Evolutionary conservation across 192 early-diverging fungal genomes (phyloP).

Genomic region (Umbelopsis vinacea): DNA sequence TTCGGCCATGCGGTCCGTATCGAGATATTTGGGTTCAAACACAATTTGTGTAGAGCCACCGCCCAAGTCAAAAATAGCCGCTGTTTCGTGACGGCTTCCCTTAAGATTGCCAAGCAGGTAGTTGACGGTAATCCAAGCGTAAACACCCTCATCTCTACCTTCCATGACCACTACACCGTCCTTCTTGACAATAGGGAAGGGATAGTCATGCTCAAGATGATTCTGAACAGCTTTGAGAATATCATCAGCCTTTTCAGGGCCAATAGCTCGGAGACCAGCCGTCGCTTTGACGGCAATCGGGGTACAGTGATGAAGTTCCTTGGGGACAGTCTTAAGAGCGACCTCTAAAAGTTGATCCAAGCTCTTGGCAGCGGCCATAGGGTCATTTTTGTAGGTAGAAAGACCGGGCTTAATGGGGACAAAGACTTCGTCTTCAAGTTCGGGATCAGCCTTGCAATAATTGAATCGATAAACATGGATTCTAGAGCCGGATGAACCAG

Average conservation of each 20-base stretch:
- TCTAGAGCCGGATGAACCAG: slow-evolving; percentile 87
- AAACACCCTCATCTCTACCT: slow-evolving; percentile 91
- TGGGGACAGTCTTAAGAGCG: slow-evolving; percentile 68
- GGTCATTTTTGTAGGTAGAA: slow-evolving; percentile 66
- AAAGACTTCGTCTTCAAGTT: slow-evolving; percentile 74
- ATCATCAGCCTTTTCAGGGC: slow-evolving; percentile 62
- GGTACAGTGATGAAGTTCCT: slow-evolving; percentile 64
- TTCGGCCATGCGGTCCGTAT: slow-evolving; percentile 40
- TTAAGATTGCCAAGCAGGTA: slow-evolving; percentile 73
- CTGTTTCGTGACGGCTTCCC: slow-evolving; percentile 49
- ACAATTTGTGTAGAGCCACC: slow-evolving; percentile 92
- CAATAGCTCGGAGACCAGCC: slow-evolving; percentile 78
- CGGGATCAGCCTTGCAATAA: slow-evolving; percentile 70
- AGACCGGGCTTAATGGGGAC: slow-evolving; percentile 78
- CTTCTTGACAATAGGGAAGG: slow-evolving; percentile 65
- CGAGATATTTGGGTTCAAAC: slow-evolving; percentile 68
- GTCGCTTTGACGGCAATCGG: slow-evolving; percentile 88
- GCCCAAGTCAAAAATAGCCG: slow-evolving; percentile 89
- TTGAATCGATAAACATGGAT: slow-evolving; percentile 91
- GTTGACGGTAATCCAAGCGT: slow-evolving; percentile 91
- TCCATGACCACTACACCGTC: slow-evolving; percentile 82
- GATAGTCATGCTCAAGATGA: slow-evolving; percentile 64
- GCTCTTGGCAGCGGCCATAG: slow-evolving; percentile 69
- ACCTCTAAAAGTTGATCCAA: slow-evolving; percentile 71
- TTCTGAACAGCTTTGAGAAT: slow-evolving; percentile 71